phyloP scores from a whole-genome alignment of 164 flowering plant species.

The Liriodendron chinense region DNA sequence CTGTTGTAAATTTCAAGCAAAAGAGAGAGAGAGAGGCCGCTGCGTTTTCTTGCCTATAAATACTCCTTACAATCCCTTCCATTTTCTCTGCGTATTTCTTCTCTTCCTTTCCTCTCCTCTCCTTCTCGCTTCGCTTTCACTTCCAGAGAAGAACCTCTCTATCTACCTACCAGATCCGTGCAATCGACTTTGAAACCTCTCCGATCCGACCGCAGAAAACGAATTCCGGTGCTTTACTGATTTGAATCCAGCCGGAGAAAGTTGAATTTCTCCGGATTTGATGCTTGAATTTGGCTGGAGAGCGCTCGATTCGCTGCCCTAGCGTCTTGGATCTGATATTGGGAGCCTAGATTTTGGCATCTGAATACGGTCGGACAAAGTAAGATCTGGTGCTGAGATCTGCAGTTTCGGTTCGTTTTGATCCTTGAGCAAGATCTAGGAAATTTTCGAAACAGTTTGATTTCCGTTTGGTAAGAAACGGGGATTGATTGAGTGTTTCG shows the following conservation, averaged over 20 bases:
- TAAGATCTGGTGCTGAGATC: background rate
- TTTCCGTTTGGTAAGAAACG: background rate
- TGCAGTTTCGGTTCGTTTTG: background rate
- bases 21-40: background rate
- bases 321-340: background rate
- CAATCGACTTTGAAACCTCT: background rate
- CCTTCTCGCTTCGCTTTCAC: background rate
- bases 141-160: background rate
- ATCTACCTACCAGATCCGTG: background rate
- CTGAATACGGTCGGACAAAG: background rate
- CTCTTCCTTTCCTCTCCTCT: too few species aligned
- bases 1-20: slow-evolving; percentile 9
- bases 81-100: background rate
- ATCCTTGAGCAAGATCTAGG: too few species aligned
- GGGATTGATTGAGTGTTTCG: background rate
- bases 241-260: background rate
- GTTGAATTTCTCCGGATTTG: background rate
- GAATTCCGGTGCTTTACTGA: background rate
- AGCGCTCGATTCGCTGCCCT: background rate
- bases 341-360: background rate
- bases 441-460: background rate
- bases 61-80: background rate
- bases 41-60: background rate
- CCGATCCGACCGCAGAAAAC: background rate
- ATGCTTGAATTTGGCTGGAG: background rate